Evolutionary conservation across 768 basidiomycete genomes (phyloP).

Genomic region (Naematelia aurantialba): DNA sequence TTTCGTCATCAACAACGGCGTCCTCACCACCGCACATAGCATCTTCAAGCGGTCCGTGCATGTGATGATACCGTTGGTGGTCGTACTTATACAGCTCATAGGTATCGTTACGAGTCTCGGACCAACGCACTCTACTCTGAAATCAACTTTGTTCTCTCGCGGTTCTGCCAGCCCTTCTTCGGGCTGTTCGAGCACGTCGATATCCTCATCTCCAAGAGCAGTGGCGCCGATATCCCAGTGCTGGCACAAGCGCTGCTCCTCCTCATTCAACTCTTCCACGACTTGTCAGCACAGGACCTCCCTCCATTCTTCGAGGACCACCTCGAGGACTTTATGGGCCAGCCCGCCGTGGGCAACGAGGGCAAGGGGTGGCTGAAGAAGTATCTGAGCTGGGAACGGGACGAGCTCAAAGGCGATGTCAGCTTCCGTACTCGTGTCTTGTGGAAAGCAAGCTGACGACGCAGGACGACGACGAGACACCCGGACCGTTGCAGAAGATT

Average conservation of each 20-base stretch:
- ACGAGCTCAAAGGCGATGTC: constrained; percentile 66
- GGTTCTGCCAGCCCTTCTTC: constrained; percentile 80
- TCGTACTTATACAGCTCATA: constrained; percentile 32
- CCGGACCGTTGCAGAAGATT: constrained; percentile 82
- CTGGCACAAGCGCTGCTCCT: constrained; percentile 73
- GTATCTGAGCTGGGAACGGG: constrained; percentile 75
- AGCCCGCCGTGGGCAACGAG: constrained; percentile 52
- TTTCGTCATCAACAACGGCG: constrained; percentile 80
- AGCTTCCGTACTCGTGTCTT: constrained; percentile 40
- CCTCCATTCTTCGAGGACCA: constrained; percentile 91
- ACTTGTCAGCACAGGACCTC: constrained; percentile 90
- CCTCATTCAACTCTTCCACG: constrained; percentile 82
- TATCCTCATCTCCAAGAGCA: constrained; percentile 49
- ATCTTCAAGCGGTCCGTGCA: constrained; percentile 63
- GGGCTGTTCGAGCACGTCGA: constrained; percentile 64
- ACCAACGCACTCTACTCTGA: constrained; percentile 80
- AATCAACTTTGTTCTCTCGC: constrained; percentile 82
- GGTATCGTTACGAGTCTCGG: constrained; percentile 86
- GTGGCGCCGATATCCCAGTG: constrained; percentile 46
- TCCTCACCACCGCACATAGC: constrained; percentile 90
- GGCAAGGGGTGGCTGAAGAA: constrained; percentile 63
- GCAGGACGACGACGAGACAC: constrained; percentile 66
- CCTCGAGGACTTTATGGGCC: constrained; percentile 73
- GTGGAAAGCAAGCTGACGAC: constrained; percentile 3
- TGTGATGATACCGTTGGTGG: neutral